These are phyloP conservation scores for Blastobotrys peoriensis DNA, from an alignment of 805 yeast genomes.

Conservation along the genomic window DNA sequence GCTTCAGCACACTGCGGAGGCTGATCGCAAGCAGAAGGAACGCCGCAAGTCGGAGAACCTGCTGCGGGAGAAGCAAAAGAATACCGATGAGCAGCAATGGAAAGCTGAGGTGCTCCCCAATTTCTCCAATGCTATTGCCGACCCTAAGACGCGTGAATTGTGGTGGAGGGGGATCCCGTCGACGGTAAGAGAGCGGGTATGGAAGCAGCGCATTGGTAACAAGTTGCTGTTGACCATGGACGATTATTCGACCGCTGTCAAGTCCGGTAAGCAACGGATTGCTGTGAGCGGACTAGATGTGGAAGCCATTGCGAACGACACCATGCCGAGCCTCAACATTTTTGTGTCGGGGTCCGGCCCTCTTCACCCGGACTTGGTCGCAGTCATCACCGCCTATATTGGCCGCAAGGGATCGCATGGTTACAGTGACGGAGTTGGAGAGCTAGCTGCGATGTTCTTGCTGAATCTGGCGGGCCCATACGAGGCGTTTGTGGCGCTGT, in stretches of 20 bases:
- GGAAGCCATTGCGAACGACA: constrained; percentile 24
- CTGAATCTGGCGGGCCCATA: constrained; percentile 32
- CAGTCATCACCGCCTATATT: constrained; percentile 33
- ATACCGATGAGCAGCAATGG: constrained; percentile 37
- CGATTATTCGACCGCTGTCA: constrained; percentile 4
- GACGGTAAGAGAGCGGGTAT: constrained; percentile 41
- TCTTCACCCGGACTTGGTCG: constrained; percentile 30
- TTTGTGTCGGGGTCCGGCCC: constrained; percentile 32
- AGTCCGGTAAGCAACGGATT: constrained; percentile 1
- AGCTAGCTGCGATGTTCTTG: constrained; percentile 39
- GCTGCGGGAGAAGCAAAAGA: constrained; percentile 20
- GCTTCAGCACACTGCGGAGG: constrained; percentile 31
- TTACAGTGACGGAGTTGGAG: constrained; percentile 35
- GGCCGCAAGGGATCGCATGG: constrained; percentile 17
- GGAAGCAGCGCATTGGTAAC: constrained; percentile 45
- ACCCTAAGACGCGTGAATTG: constrained; percentile 42
- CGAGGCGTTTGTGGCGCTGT: constrained; percentile 37
- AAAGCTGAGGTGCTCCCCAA: constrained; percentile 33
- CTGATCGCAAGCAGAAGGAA: constrained; percentile 31
- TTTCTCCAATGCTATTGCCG: constrained; percentile 31
- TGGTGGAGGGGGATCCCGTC: constrained; percentile 58
- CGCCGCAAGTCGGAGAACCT: constrained; percentile 16
- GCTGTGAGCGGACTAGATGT: not conserved
- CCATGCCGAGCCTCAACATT: constrained; percentile 35
- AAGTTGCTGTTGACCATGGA: constrained; percentile 21